These are phyloP conservation scores for Dichotomocladium elegans DNA, from an alignment of 371 early-diverging fungal species.

Conservation along the genomic window DNA sequence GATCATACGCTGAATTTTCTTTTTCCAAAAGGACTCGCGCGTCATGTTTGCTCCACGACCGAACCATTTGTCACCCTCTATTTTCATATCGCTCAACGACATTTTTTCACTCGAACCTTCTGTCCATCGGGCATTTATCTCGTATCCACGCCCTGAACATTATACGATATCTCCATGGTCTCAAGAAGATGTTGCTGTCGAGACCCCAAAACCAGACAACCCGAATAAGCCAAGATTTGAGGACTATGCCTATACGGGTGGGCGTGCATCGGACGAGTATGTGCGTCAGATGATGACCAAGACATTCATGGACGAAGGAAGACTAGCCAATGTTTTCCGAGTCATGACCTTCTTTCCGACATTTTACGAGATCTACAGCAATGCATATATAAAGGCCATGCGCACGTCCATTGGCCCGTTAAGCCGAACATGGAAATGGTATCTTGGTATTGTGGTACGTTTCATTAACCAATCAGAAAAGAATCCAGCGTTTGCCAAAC, in stretches of 20 bases:
- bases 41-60: conserved; percentile 49
- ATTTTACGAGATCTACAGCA: conserved; percentile 54
- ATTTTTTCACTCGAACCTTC: conserved; percentile 40
- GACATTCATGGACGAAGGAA: conserved; percentile 53
- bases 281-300: conserved; percentile 51
- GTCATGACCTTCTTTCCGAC: conserved; percentile 63
- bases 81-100: conserved; percentile 47
- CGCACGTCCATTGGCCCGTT: conserved; percentile 52
- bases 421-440: conserved; percentile 54
- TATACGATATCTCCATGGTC: conserved; percentile 51
- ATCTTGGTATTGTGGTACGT: conserved; percentile 58
- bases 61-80: conserved; percentile 56
- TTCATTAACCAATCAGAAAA: no score
- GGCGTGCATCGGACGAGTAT: conserved; percentile 42
- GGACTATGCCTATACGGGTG: no score
- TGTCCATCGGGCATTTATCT: conserved; percentile 16
- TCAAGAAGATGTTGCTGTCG: conserved; percentile 16
- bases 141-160: conserved; percentile 39
- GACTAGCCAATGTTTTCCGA: conserved; percentile 52
- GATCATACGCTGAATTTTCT: no score
- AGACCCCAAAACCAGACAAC: not conserved
- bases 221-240: not conserved
- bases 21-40: conserved; percentile 27
- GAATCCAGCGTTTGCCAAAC: no score
- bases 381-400: conserved; percentile 35